These are phyloP conservation scores for Plasmodium adleri DNA, from an alignment of 169 alveolate species.

Conservation along the genomic window DNA sequence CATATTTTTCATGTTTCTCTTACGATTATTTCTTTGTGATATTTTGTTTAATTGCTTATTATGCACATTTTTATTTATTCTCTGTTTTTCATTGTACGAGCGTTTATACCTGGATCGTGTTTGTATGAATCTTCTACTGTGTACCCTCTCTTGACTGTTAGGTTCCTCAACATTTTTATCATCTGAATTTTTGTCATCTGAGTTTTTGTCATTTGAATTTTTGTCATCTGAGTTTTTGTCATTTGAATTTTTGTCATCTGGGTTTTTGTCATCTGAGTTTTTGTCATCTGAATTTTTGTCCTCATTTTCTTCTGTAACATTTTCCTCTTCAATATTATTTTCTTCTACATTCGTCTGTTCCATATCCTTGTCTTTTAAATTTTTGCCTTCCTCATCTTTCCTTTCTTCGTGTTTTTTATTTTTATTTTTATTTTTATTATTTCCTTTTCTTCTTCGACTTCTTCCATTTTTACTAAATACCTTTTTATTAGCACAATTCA, in stretches of 20 bases:
- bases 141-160: too few relatives aligned
- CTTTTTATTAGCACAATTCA: too few relatives aligned
- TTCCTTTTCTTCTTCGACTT: not conserved
- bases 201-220: not conserved
- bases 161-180: too few relatives aligned
- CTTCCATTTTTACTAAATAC: not conserved
- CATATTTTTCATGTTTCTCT: not conserved
- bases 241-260: not conserved
- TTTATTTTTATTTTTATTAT: slow-evolving; percentile 1
- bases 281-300: not conserved
- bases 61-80: slow-evolving; percentile 14
- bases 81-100: slow-evolving; percentile 2
- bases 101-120: too few relatives aligned
- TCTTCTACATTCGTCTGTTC: not conserved
- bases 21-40: not conserved
- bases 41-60: not conserved
- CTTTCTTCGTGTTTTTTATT: slow-evolving; percentile 21
- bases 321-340: slow-evolving; percentile 10
- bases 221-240: not conserved
- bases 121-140: not conserved
- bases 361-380: slow-evolving; percentile 6
- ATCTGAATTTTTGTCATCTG: too few relatives aligned
- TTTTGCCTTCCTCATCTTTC: slow-evolving; percentile 5
- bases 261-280: not conserved
- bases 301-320: slow-evolving; percentile 5